These are phyloP conservation scores for Rhypophila decipiens DNA, from an alignment of 495 filamentous ascomycete species.

Conservation along the genomic window DNA sequence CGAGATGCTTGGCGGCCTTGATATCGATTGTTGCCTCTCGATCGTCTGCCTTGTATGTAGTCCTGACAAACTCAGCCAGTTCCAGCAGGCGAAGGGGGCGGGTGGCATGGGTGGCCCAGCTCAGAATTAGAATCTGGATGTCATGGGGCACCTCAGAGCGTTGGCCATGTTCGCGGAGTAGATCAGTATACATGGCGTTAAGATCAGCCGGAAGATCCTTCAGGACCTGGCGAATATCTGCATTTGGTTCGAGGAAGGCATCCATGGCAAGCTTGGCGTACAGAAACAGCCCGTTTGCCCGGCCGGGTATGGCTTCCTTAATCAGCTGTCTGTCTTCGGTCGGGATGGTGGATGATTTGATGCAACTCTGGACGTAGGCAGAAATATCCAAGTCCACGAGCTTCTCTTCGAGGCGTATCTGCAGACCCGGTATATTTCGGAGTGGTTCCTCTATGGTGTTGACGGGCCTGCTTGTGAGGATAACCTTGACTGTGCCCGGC, in stretches of 20 bases:
- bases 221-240: slow-evolving; percentile 13
- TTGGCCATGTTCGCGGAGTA: slow-evolving; percentile 36
- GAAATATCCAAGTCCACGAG: slow-evolving; percentile 39
- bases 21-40: background rate
- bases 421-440: slow-evolving; percentile 5
- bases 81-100: slow-evolving; percentile 47
- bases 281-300: slow-evolving; percentile 32
- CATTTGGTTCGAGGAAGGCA: slow-evolving; percentile 24
- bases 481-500: slow-evolving; percentile 34
- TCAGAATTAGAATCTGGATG: slow-evolving; percentile 39
- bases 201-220: slow-evolving; percentile 29
- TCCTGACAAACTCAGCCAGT: slow-evolving; percentile 33
- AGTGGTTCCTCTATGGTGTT: slow-evolving; percentile 22
- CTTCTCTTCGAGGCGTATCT: slow-evolving; percentile 31
- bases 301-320: slow-evolving; percentile 15
- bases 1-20: slow-evolving; percentile 18
- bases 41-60: slow-evolving; percentile 5
- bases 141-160: slow-evolving; percentile 28
- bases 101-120: slow-evolving; percentile 42
- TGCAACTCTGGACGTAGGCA: slow-evolving; percentile 26
- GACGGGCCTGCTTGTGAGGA: slow-evolving; percentile 40
- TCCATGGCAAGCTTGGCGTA: slow-evolving; percentile 46
- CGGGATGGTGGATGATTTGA: slow-evolving; percentile 10
- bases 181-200: slow-evolving; percentile 39
- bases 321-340: slow-evolving; percentile 9